Conservation (phyloP, 1,284 basidiomycete species). For the Xanthoconium separans region DNA sequence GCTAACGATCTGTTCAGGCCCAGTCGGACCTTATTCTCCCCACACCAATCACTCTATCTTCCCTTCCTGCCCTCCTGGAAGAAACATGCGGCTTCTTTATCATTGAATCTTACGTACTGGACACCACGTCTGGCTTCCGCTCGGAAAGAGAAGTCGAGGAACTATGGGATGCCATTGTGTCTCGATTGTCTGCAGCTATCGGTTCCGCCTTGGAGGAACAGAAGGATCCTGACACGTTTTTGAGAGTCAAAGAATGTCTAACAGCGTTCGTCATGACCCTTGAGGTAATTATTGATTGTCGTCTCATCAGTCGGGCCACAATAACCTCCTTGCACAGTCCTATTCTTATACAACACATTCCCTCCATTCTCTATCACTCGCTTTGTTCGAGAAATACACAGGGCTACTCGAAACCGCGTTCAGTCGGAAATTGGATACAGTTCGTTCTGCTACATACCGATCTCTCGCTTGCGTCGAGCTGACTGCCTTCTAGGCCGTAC, state of each 20-base stretch:
- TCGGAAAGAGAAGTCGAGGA: slow-evolving; percentile 92
- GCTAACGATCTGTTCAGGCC: slow-evolving; percentile 52
- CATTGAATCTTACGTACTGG: slow-evolving; percentile 91
- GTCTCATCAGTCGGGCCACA: neutral
- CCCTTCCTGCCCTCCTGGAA: slow-evolving; percentile 70
- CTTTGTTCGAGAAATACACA: slow-evolving; percentile 90
- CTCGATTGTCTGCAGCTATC: slow-evolving; percentile 76
- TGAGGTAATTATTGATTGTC: slow-evolving; percentile 60
- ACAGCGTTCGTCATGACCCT: slow-evolving; percentile 91
- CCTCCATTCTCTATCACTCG: slow-evolving; percentile 82
- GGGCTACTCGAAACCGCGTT: slow-evolving; percentile 84
- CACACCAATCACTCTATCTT: slow-evolving; percentile 55
- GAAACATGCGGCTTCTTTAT: slow-evolving; percentile 99
- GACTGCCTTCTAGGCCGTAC: slow-evolving; percentile 62
- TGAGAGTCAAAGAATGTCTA: slow-evolving; percentile 83
- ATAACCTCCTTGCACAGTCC: slow-evolving; percentile 48
- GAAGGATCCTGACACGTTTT: slow-evolving; percentile 80
- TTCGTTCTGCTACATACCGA: slow-evolving; percentile 33
- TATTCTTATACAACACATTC: slow-evolving; percentile 84
- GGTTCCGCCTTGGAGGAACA: slow-evolving; percentile 74
- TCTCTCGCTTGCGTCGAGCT: neutral
- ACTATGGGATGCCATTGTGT: slow-evolving; percentile 91
- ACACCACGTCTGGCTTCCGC: slow-evolving; percentile 84
- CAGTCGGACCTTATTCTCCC: slow-evolving; percentile 97
- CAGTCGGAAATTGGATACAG: slow-evolving; percentile 77